Base-by-base conservation (phyloP, 768 basidiomycete species). In the Strobilomyces dryophilus region DNA sequence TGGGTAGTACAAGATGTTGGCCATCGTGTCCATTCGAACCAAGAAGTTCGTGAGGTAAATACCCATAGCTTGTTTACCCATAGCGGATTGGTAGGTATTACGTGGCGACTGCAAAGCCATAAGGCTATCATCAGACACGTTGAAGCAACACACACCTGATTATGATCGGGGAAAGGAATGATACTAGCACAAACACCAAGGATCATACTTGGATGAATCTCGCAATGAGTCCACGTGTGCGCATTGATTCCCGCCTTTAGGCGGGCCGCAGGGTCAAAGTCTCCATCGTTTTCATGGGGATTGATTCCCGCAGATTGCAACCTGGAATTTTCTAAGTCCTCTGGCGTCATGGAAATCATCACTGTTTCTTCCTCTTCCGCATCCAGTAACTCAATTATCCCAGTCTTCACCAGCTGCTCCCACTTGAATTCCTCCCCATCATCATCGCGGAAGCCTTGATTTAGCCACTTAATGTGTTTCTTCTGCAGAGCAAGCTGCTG, bases 31-130 rank as follows among this genome's bases (percentile, higher is more conserved):
- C 93, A 98, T 95, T 49, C 95, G 92, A 61, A 98, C 89, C 61
- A 97, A 82, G 79, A 95, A 99, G 72, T 98, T 99, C 34, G 95
- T 98, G 34, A 98, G 80, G 73, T 90, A 97, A 60, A 98, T 93
- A 47, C 97, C 95, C 95, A 99, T 99, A 11, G 95, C 95, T 83
- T 99, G 95, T 75, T 99, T 99, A 62, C 97, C 97, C 95, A 99
- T 99, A 48, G 95, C 95, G 42, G 95, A 98, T 75, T 99, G 95
- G 66, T 99, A 99, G 5, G 95, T 99, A 68, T 99, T 99, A 84
- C 95, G 97, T 60, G 95, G 95, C 54, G 95, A 99, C 92, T 98
- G 58, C 10, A 31, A 49, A 29, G 53, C 18, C 61, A 52, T 56
- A 44, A 55, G 37, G 17, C 15, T n/a, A 35, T 32, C 8, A 34